These are phyloP conservation scores for Microthyrium microscopicum DNA, from an alignment of 2,329 filamentous ascomycete genomes.

Conservation along the genomic window DNA sequence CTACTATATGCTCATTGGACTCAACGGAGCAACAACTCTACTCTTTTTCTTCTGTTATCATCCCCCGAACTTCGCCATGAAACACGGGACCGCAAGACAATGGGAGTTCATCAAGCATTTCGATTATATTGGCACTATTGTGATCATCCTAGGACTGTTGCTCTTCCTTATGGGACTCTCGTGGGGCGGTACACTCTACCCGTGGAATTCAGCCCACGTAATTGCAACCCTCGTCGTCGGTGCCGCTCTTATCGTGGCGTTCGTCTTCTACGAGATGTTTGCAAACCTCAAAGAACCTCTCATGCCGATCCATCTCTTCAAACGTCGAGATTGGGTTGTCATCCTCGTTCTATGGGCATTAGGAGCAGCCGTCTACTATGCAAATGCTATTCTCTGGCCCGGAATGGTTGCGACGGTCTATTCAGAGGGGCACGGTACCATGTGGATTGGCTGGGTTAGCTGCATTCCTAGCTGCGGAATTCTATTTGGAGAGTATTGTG, in stretches of 20 bases:
- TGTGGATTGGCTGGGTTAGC: constrained; percentile 11
- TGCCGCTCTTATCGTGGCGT: constrained; percentile 7
- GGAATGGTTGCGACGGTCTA: constrained; percentile 11
- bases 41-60: constrained; percentile 8
- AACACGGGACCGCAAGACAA: constrained; percentile 7
- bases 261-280: constrained; percentile 12
- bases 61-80: constrained; percentile 8
- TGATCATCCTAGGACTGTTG: constrained; percentile 24
- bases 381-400: constrained; percentile 12
- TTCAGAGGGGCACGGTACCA: constrained; percentile 8
- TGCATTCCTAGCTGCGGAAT: constrained; percentile 11
- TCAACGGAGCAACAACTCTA: constrained; percentile 6
- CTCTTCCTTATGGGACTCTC: constrained; percentile 29
- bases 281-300: constrained; percentile 11
- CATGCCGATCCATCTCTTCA: constrained; percentile 10
- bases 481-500: constrained; percentile 11
- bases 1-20: constrained; percentile 8
- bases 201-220: constrained; percentile 26
- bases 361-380: constrained; percentile 11
- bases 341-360: constrained; percentile 11
- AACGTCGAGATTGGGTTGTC: constrained; percentile 10
- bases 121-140: constrained; percentile 12
- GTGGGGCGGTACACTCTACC: constrained; percentile 25
- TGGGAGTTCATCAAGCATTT: constrained; percentile 10
- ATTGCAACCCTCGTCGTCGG: constrained; percentile 14